Conservation (phyloP, 2,329 filamentous ascomycete genomes). For the Tolypocladium capitatum region DNA sequence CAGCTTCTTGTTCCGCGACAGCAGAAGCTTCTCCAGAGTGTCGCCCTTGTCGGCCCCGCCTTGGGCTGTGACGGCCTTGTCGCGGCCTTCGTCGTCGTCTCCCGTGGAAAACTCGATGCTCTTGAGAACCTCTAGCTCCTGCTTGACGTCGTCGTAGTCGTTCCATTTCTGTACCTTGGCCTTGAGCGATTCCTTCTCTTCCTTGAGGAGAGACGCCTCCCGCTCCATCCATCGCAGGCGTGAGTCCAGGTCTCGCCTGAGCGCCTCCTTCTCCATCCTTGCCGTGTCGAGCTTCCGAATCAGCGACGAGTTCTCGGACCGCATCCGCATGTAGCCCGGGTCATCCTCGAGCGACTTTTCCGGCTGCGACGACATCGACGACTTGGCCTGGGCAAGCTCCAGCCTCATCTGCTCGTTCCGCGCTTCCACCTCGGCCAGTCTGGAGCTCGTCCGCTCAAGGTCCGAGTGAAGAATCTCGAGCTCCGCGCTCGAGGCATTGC, state of each 20-base stretch:
- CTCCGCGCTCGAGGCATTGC: slow-evolving; percentile 71
- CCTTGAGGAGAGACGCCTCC: slow-evolving; percentile 58
- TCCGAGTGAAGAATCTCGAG: slow-evolving; percentile 89
- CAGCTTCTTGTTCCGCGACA: slow-evolving; percentile 93
- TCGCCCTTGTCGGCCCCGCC: slow-evolving; percentile 44
- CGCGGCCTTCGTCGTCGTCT: slow-evolving; percentile 57
- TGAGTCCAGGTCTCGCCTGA: slow-evolving; percentile 62
- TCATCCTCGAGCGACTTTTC: slow-evolving; percentile 68
- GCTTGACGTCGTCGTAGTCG: slow-evolving; percentile 93
- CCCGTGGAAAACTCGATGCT: slow-evolving; percentile 94
- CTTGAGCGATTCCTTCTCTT: slow-evolving; percentile 70
- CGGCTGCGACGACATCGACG: slow-evolving; percentile 45
- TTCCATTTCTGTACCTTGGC: slow-evolving; percentile 75
- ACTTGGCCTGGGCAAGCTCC: slow-evolving; percentile 81
- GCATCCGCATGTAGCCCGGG: slow-evolving; percentile 72
- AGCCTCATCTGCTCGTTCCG: slow-evolving; percentile 87
- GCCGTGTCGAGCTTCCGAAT: slow-evolving; percentile 76
- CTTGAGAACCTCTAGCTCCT: slow-evolving; percentile 91
- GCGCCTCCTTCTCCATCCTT: slow-evolving; percentile 69
- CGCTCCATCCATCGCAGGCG: slow-evolving; percentile 69
- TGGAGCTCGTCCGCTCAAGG: slow-evolving; percentile 73
- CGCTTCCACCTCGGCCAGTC: slow-evolving; percentile 82
- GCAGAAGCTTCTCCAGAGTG: slow-evolving; percentile 76
- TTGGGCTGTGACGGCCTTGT: slow-evolving; percentile 20
- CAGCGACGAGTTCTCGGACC: slow-evolving; percentile 86